Evolutionary conservation across 768 basidiomycete genomes (phyloP).

Genomic region (Boletus fagicola): DNA sequence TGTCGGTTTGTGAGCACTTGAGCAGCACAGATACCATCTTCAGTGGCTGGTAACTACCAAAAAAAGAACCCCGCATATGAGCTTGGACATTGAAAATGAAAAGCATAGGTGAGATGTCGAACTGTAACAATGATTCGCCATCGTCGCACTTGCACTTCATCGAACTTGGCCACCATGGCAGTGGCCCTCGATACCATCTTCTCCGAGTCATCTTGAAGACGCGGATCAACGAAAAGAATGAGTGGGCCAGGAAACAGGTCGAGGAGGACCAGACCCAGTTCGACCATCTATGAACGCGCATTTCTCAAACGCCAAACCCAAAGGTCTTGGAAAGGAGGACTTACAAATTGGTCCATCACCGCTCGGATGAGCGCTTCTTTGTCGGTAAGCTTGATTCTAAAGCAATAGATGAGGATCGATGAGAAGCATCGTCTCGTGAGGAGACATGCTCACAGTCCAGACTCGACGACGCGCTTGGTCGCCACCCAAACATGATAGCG

Average conservation of each 20-base stretch:
- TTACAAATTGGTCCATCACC: conserved; percentile 32
- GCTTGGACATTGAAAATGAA: background rate
- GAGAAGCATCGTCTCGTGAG: background rate
- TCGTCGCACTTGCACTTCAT: conserved; percentile 37
- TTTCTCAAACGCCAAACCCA: background rate
- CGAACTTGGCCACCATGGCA: conserved; percentile 41
- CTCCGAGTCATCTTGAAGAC: conserved; percentile 35
- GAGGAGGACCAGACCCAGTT: conserved; percentile 45
- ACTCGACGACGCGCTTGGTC: conserved; percentile 30
- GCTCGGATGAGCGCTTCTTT: conserved; percentile 19
- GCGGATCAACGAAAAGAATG: conserved; percentile 51
- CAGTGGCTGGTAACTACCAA: conserved; percentile 56
- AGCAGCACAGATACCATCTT: conserved; percentile 50
- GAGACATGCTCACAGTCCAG: conserved; percentile 12
- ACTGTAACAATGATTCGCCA: conserved; percentile 52
- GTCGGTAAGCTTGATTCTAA: conserved; percentile 16
- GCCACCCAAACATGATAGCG: conserved; percentile 38
- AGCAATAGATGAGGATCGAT: background rate
- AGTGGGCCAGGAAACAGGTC: conserved; percentile 49
- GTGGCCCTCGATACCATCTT: conserved; percentile 45
- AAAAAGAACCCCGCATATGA: background rate
- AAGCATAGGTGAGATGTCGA: conserved; percentile 1
- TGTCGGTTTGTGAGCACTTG: conserved; percentile 36
- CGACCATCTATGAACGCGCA: conserved; percentile 43
- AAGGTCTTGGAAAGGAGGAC: conserved; percentile 8